Conservation (phyloP, 257 asterid genomes). For the Penstemon newberryi region DNA sequence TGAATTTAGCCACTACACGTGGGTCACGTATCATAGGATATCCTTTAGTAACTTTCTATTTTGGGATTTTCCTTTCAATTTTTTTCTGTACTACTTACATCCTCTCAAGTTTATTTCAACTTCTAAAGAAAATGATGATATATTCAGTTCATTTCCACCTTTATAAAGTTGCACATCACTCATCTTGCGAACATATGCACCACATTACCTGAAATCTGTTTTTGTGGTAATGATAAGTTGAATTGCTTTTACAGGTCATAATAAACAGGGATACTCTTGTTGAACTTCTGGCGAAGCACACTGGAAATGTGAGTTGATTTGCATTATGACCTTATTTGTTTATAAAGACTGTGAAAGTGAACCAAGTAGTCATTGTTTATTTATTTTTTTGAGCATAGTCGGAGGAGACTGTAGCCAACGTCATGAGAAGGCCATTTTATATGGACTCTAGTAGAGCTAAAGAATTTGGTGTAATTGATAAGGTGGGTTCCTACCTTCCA, state of each 20-base stretch:
- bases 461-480: slow-evolving; percentile 86
- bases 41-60: neutral
- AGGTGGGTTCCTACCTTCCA: slow-evolving; percentile 46
- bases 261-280: slow-evolving; percentile 69
- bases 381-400: slow-evolving; percentile 46
- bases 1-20: neutral
- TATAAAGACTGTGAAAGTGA: neutral
- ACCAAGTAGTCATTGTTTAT: slow-evolving; percentile 14
- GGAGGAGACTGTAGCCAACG: slow-evolving; percentile 60
- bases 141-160: neutral
- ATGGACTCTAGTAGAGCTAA: slow-evolving; percentile 75
- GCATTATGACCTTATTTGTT: slow-evolving; percentile 19
- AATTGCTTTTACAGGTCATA: slow-evolving; percentile 55
- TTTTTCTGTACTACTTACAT: neutral
- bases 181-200: neutral
- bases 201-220: neutral
- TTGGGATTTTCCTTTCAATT: slow-evolving; percentile 10
- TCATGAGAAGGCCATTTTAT: slow-evolving; percentile 70
- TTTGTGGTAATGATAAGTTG: slow-evolving; percentile 15
- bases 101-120: neutral
- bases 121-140: neutral
- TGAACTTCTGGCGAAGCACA: slow-evolving; percentile 77
- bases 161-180: neutral
- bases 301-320: slow-evolving; percentile 74
- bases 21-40: neutral